These are phyloP conservation scores for Saccharomyces hybrid DNA, from an alignment of 1,139 yeast species.

Conservation along the genomic window DNA sequence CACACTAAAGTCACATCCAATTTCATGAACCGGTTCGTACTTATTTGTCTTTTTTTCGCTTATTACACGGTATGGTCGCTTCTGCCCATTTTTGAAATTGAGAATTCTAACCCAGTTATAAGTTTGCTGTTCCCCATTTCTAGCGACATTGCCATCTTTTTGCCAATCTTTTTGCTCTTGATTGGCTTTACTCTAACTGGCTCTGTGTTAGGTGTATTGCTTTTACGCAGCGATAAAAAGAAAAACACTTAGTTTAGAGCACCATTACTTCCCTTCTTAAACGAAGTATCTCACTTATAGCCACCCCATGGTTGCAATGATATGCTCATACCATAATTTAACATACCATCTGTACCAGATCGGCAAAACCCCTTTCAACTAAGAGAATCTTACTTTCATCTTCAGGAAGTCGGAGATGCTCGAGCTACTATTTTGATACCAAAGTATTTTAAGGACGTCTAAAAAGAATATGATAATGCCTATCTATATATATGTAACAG, in stretches of 20 bases:
- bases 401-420: not conserved
- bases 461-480: not conserved
- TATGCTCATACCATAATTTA: not conserved
- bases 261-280: not conserved
- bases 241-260: not conserved
- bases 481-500: not conserved
- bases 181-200: constrained; percentile 4
- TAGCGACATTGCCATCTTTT: constrained; percentile 2
- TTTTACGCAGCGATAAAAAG: not conserved
- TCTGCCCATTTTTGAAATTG: constrained; percentile 2
- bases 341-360: not conserved
- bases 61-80: constrained; percentile 5
- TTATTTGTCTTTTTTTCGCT: constrained; percentile 2
- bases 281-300: not conserved
- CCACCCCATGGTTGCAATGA: not conserved
- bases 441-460: not conserved
- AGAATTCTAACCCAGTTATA: not conserved
- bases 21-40: constrained; percentile 3
- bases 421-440: not conserved
- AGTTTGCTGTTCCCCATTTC: constrained; percentile 3
- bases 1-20: not conserved
- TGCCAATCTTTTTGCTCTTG: constrained; percentile 4
- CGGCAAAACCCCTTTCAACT: not conserved
- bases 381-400: not conserved
- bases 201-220: not conserved